Base-by-base conservation (phyloP, 257 asterid species). In the Prunella vulgaris region DNA sequence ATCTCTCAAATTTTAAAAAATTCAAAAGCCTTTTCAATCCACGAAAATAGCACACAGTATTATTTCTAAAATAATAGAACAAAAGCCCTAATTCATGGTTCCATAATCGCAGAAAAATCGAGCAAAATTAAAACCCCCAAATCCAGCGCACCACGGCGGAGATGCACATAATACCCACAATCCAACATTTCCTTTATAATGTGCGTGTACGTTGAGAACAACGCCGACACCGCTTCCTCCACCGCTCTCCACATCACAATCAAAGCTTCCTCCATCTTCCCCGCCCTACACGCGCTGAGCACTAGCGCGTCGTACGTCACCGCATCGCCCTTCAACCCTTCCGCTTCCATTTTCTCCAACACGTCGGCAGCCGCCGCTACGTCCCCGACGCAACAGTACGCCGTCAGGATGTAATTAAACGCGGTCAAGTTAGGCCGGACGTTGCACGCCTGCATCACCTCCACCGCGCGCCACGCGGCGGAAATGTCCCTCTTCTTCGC, bases 281-380 rank as follows among this genome's bases (percentile, higher is more conserved):
- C 88, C 5, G 80, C 82, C 74, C 83, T 79, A 52, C 96, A 87
- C 63, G 95, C 90, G 35, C 96, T 90, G 54, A 86, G 75, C 18
- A 82, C 93, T 53, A 90, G 86, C 40, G 96, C 96, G 76, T 90
- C 95, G 60, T 88, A 91, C 9, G 96, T 88, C 58, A 81, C 69
- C 20, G 79, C 68, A 68, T 87, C 91, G 5, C 77, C 83, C 38
- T 58, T 64, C 60, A 84, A 0, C 18, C 83, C 87, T 7, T 77
- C 87, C 57, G 81, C 88, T 56, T 73, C 90, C 79, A 88, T 83
- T 38, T 67, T 84, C 67, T 20, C 77, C 67, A 91, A 49, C 72
- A 86, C 73, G 6, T 60, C 73, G 0, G 84, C 87, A 13, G 91
- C 88, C 0, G 87, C 70, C 10, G 10, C 57, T 76, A 88, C 74